Conservation (phyloP, 2,329 filamentous ascomycete species). For the Stenocarpella maydis region DNA sequence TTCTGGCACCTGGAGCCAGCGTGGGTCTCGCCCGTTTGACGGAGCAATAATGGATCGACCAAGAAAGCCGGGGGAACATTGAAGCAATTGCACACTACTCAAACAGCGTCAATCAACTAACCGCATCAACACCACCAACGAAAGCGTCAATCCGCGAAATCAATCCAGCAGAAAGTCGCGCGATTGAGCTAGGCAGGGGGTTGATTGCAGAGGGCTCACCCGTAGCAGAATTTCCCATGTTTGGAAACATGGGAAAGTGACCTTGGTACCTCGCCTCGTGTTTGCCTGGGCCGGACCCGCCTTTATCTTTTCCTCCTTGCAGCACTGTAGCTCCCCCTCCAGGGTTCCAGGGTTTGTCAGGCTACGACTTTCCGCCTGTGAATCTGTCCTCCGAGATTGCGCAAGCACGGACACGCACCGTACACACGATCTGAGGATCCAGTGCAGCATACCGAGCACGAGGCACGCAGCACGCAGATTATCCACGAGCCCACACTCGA, state of each 20-base stretch:
- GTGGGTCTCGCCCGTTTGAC: conserved; percentile 28
- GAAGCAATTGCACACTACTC: background rate
- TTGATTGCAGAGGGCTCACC: background rate
- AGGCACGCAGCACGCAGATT: background rate
- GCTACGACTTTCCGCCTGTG: background rate
- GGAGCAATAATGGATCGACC: conserved; percentile 17
- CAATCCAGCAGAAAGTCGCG: background rate
- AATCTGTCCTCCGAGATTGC: background rate
- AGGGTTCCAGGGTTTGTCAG: background rate
- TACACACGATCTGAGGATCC: background rate
- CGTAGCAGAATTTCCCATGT: conserved; percentile 23
- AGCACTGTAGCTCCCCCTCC: background rate
- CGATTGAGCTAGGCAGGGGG: background rate
- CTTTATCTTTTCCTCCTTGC: background rate
- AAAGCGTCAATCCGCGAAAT: background rate
- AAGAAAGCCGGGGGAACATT: background rate
- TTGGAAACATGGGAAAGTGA: conserved; percentile 34
- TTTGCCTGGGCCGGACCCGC: conserved; percentile 29
- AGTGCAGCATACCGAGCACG: background rate
- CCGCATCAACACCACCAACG: conserved; percentile 1
- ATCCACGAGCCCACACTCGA: background rate
- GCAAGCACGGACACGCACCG: conserved; percentile 9
- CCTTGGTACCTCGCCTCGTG: conserved; percentile 32
- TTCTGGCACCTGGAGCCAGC: conserved; percentile 17
- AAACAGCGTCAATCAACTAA: background rate